These are phyloP conservation scores for Sugiyamaella smithiae DNA, from an alignment of 805 yeast genomes.

Conservation along the genomic window DNA sequence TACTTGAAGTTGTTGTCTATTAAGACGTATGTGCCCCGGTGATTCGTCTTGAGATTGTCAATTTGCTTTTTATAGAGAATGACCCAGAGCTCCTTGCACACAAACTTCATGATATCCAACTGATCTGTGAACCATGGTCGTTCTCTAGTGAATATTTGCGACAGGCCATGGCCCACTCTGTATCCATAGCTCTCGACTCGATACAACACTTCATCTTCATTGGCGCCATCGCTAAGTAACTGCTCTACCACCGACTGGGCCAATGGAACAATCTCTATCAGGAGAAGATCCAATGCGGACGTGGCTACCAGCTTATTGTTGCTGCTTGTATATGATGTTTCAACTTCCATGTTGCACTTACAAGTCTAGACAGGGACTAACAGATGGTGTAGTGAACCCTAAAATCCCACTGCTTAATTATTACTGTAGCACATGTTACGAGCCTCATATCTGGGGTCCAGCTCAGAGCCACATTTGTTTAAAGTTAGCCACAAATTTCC, in stretches of 20 bases:
- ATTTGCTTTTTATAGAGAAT: conserved; percentile 77
- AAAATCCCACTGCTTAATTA: too few species aligned
- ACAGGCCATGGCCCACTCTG: conserved; percentile 58
- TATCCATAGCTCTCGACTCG: conserved; percentile 72
- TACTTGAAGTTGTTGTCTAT: conserved; percentile 64
- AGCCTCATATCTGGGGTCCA: too few species aligned
- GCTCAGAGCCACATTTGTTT: too few species aligned
- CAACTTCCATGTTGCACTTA: conserved; percentile 10
- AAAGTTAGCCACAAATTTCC: too few species aligned
- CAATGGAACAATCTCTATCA: conserved; percentile 75
- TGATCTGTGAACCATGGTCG: conserved; percentile 55
- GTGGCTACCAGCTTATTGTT: conserved; percentile 26
- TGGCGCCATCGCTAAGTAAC: conserved; percentile 28
- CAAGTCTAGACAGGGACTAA: too few species aligned
- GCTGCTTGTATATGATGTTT: conserved; percentile 3
- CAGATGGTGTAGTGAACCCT: too few species aligned
- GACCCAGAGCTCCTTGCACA: conserved; percentile 91
- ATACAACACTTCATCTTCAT: conserved; percentile 44
- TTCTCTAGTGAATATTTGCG: conserved; percentile 45
- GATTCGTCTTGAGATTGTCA: conserved; percentile 90
- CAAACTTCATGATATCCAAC: conserved; percentile 82
- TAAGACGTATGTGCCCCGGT: conserved; percentile 76
- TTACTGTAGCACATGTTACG: too few species aligned
- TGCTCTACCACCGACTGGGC: conserved; percentile 60
- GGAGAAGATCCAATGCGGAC: conserved; percentile 52